A percentile compares a stretch with the other conserved stretches of the same genome.
Conservation (phyloP, 2,329 filamentous ascomycete genomes). For the Monascus ruber region DNA sequence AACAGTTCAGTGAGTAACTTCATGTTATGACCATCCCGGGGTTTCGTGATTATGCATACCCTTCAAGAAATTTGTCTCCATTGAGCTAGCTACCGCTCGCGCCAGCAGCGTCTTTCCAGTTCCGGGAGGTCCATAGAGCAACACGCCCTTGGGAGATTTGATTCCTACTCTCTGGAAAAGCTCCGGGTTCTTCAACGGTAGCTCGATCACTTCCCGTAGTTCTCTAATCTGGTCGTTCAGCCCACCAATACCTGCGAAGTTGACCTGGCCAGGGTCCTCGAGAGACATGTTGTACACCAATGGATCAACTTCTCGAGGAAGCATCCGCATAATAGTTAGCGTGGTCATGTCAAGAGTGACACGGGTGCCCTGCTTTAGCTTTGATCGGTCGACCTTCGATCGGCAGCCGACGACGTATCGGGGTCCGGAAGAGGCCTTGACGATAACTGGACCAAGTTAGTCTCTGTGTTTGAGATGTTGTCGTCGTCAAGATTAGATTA, state of each 20-base stretch:
- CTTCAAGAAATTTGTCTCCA: constrained; percentile 98
- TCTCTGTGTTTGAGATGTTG: neutral
- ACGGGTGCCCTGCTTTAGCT: constrained; percentile 95
- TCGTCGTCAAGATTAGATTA: constrained; percentile 2
- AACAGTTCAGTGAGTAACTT: constrained; percentile 5
- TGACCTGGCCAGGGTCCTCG: constrained; percentile 94
- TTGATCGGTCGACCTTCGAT: constrained; percentile 93
- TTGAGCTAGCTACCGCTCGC: constrained; percentile 84
- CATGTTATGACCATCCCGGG: neutral
- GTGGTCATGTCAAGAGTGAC: constrained; percentile 99
- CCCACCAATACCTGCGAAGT: constrained; percentile 94
- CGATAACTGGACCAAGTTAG: constrained; percentile 59
- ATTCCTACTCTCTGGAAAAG: constrained; percentile 94
- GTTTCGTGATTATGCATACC: constrained; percentile 41
- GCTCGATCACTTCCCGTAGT: constrained; percentile 90
- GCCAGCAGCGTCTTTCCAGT: constrained; percentile 94
- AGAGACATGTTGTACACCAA: constrained; percentile 99
- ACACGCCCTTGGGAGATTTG: constrained; percentile 94
- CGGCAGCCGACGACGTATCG: constrained; percentile 97
- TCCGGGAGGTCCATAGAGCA: constrained; percentile 90
- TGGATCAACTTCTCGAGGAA: constrained; percentile 94
- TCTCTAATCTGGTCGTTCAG: constrained; percentile 98
- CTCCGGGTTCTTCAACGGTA: constrained; percentile 97
- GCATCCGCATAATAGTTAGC: constrained; percentile 99
- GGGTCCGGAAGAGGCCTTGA: constrained; percentile 93